These are phyloP conservation scores for Suillus weaverae DNA, from an alignment of 768 basidiomycete genomes.

Conservation along the genomic window DNA sequence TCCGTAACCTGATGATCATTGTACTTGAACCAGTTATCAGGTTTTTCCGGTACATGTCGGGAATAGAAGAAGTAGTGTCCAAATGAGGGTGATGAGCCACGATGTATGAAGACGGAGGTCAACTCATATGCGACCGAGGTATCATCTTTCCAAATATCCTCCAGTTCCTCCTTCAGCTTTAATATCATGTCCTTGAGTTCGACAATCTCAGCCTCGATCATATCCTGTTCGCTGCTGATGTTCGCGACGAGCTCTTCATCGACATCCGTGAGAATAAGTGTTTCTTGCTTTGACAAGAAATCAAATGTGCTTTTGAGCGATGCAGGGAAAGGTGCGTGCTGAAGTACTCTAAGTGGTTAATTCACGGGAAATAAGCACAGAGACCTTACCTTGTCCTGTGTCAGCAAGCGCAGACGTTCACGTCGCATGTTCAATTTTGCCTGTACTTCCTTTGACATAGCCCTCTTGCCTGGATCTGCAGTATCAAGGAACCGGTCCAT, in stretches of 20 bases:
- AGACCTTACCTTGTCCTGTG: constrained; percentile 65
- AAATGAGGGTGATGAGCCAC: constrained; percentile 82
- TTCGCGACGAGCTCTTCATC: constrained; percentile 56
- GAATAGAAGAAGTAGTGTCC: constrained; percentile 98
- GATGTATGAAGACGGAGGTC: constrained; percentile 93
- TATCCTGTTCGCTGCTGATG: constrained; percentile 53
- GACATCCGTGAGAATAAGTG: constrained; percentile 46
- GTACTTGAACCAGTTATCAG: constrained; percentile 93
- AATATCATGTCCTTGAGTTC: constrained; percentile 48
- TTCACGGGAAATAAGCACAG: background rate
- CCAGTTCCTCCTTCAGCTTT: constrained; percentile 66
- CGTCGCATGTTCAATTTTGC: constrained; percentile 60
- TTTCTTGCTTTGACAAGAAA: constrained; percentile 56
- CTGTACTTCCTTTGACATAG: constrained; percentile 69
- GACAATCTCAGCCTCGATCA: constrained; percentile 58
- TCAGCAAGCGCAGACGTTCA: constrained; percentile 65
- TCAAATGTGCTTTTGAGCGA: constrained; percentile 55
- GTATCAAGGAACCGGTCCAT: constrained; percentile 91
- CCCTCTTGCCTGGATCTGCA: constrained; percentile 69
- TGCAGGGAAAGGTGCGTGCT: constrained; percentile 64
- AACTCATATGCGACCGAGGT: constrained; percentile 78
- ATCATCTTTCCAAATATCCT: constrained; percentile 72
- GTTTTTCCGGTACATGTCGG: constrained; percentile 74
- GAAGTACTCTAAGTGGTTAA: constrained; percentile 3
- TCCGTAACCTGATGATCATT: constrained; percentile 87